Evolutionary conservation across 2,329 filamentous ascomycete species (phyloP), one percentile per base, ranked within the genome.

Genomic region (Tolypocladium tropicale): DNA sequence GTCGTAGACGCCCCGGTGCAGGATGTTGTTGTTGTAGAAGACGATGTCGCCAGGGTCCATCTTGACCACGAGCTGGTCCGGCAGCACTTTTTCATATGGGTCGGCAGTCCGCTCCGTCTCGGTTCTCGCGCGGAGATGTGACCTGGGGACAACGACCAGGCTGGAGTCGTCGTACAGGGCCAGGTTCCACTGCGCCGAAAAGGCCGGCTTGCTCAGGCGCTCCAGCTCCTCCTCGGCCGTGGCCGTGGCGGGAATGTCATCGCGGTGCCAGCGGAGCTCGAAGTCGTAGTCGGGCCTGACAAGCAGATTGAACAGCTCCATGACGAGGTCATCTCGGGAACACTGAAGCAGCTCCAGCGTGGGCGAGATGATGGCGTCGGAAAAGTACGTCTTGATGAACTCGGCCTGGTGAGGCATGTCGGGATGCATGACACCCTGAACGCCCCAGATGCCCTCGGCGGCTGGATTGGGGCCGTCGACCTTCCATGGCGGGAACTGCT

Each of bases 221-320:
- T 71, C 72, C 46, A 82, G 65, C 70, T 95, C 91, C 65, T 92
- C 84, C 23, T 85, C 84, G 0, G 82, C 66, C 0, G 76, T 78
- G 0, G 85, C 88, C 0, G 78, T 76, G n/a, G 84, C 78, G 3
- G 84, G 76, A 51, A 95, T 85, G 66, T 95, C 90, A 66, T 96
- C 91, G 33, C 91, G 77, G 68, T 96, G 91, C 91, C 91, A 95
- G 52, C 86, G 76, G 52, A 96, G 78, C 64, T 82, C 83, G 64
- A 93, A 95, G 61, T 86, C 82, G 2, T 67, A 63, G 43, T 84
- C 83, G 0, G 90, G 90, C 6, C 87, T 77, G 16, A 95, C 84
- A 7, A 95, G 83, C 71, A 95, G 78, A 67, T 96, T 96, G 72
- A 90, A 91, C n/a, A 96, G 74, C 72, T 95, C 91, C 84, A 95